Evolutionary conservation across 805 yeast genomes (phyloP), one percentile per base, ranked within the genome.

Genomic region (Hermanozyma aechmeae): DNA sequence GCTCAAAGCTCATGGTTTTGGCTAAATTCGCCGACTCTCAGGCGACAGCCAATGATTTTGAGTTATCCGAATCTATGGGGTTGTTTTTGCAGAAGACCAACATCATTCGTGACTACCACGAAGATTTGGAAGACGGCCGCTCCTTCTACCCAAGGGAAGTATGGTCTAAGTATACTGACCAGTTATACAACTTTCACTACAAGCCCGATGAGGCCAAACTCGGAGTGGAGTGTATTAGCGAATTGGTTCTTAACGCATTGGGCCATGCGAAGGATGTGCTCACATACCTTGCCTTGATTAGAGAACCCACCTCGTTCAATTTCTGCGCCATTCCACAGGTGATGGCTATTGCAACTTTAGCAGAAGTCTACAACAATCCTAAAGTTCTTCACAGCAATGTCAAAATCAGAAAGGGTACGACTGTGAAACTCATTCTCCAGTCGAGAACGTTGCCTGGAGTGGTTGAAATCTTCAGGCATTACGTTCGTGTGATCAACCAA

Each of bases 321-420:
- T 92, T 92, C 64, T 87, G 96, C 62, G 84, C 96, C 8, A 92
- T 92, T 50, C 99, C 99, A 13, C 99, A 92, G 61, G 96, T 89
- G 13, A 92, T 92, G 98, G 96, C 97, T 21, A 81, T 92, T 53
- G 96, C 98, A 11, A 85, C 97, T 1, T 68, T 92, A 43, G 85
- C 89, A 14, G 64, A 78, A 29, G 80, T 92, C 19, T 87, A 80
- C 68, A 76, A 80, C 50, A 92, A 92, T 59, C 78, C 79, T 3
- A 48, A 61, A 3, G 80, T 89, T 3, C 72, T 89, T 48, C 68
- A 76, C 25, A 52, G 56, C 22, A 76, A 82, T 49, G 81, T 89
- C 40, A 92, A 92, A 64, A 80, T 92, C 53, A 73, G 96, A 58
- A 85, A 84, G 59, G 95, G 96, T 9, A 73, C 80, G 19, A 79